A percentile compares a stretch with the other conserved stretches of the same genome.
phyloP scores from a whole-genome alignment of 208 protist species.

The Crithidia fasciculata region DNA sequence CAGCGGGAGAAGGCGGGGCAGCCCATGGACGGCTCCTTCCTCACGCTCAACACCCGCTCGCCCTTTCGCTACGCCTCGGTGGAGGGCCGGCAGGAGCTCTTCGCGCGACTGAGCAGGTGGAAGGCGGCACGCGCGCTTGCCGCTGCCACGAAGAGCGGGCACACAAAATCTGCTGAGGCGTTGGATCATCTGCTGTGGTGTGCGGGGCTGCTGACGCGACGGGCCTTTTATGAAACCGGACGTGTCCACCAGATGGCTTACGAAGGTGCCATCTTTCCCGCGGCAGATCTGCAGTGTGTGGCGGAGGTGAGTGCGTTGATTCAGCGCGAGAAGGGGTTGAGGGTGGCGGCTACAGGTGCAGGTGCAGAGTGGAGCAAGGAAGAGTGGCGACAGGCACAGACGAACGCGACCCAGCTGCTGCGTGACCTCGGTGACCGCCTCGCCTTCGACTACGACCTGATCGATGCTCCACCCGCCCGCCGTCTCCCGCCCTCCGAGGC shows the following conservation, averaged over 20 bases:
- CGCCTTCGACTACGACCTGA: slow-evolving; percentile 26
- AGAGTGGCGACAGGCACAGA: slow-evolving; percentile 13
- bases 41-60: slow-evolving; percentile 42
- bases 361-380: neutral
- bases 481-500: slow-evolving; percentile 20
- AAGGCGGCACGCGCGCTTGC: slow-evolving; percentile 23
- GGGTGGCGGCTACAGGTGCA: neutral
- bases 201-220: slow-evolving; percentile 21
- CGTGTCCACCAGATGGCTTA: slow-evolving; percentile 37
- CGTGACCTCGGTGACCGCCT: slow-evolving; percentile 25
- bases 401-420: slow-evolving; percentile 18
- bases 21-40: slow-evolving; percentile 23
- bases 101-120: slow-evolving; percentile 51
- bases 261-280: slow-evolving; percentile 66
- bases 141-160: neutral
- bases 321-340: neutral
- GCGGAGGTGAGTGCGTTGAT: slow-evolving; percentile 26
- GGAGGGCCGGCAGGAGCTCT: slow-evolving; percentile 71
- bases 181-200: slow-evolving; percentile 31
- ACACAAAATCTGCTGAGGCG: neutral
- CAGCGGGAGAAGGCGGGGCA: slow-evolving; percentile 47
- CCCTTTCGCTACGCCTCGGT: slow-evolving; percentile 53
- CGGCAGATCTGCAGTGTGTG: slow-evolving; percentile 54
- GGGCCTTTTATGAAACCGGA: neutral
- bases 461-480: slow-evolving; percentile 3